Percentiles rank a stretch among this genome's conserved stretches.
Evolutionary conservation across 2,329 filamentous ascomycete genomes (phyloP).

Genomic region (Fusarium hostae): DNA sequence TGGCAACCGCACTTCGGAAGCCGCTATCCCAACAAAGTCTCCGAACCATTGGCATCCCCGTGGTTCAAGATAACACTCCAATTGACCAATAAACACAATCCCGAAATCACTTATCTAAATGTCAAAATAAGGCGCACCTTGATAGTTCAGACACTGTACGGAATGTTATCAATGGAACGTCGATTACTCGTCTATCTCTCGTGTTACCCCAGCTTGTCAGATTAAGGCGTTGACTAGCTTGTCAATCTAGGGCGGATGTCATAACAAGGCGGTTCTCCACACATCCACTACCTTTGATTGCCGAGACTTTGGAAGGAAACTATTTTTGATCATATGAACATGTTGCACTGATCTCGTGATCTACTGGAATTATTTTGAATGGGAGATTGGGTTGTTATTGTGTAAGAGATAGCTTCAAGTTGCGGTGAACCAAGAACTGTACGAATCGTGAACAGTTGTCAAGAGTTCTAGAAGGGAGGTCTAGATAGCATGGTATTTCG

Average conservation of each 20-base stretch:
- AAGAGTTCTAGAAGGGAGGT: not conserved
- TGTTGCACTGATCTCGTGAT: slow-evolving; percentile 4
- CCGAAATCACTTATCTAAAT: not conserved
- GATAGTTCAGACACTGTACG: not conserved
- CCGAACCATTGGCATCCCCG: not conserved
- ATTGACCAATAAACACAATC: slow-evolving; percentile 7
- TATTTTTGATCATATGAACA: slow-evolving; percentile 16
- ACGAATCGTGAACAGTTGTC: not conserved
- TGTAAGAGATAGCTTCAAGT: not conserved
- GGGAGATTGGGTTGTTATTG: not conserved
- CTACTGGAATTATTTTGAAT: not conserved
- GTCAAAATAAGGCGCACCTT: slow-evolving; percentile 12
- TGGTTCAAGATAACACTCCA: not conserved
- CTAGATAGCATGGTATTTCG: not conserved
- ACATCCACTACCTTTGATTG: slow-evolving; percentile 5
- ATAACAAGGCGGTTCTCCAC: slow-evolving; percentile 36
- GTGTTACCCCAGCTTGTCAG: slow-evolving; percentile 30
- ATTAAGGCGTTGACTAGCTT: slow-evolving; percentile 35
- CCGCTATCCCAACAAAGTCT: not conserved
- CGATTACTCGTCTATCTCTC: slow-evolving; percentile 1
- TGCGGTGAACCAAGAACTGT: not conserved
- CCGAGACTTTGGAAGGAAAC: not conserved
- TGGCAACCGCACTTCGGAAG: not conserved
- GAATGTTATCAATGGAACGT: not conserved
- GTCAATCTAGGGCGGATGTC: slow-evolving; percentile 37